These are phyloP conservation scores for Ogataea corticis DNA, from an alignment of 805 yeast genomes.

Conservation along the genomic window DNA sequence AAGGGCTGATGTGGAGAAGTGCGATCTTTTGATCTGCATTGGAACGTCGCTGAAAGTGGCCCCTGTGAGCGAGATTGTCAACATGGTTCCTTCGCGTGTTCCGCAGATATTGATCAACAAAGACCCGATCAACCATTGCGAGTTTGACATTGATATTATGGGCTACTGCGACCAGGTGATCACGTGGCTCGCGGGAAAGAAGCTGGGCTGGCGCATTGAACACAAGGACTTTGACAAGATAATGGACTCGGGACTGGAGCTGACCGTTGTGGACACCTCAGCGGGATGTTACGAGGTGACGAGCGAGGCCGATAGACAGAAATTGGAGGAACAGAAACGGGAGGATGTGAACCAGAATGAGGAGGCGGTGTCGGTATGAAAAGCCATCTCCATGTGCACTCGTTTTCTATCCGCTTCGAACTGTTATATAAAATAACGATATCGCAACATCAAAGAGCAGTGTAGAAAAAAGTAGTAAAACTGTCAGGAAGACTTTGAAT, in stretches of 20 bases:
- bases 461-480: too few species aligned
- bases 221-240: constrained; percentile 50
- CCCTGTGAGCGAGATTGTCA: constrained; percentile 88
- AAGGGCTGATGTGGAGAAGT: constrained; percentile 57
- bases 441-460: too few species aligned
- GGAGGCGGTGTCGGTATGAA: too few species aligned
- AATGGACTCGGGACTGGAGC: constrained; percentile 32
- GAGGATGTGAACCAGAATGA: too few species aligned
- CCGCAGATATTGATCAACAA: constrained; percentile 82
- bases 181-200: constrained; percentile 54
- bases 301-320: constrained; percentile 30
- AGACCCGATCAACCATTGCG: constrained; percentile 72
- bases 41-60: constrained; percentile 93
- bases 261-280: constrained; percentile 30
- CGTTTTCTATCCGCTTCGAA: too few species aligned
- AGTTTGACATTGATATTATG: constrained; percentile 73
- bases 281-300: constrained; percentile 38
- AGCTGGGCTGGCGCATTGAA: constrained; percentile 58
- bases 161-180: constrained; percentile 87
- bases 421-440: too few species aligned
- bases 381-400: too few species aligned
- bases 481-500: too few species aligned
- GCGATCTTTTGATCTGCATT: constrained; percentile 80
- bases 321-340: constrained; percentile 9
- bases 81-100: constrained; percentile 63